Evolutionary conservation across 306 rosid species (phyloP).

Genomic region (Dryas alaskensis): DNA sequence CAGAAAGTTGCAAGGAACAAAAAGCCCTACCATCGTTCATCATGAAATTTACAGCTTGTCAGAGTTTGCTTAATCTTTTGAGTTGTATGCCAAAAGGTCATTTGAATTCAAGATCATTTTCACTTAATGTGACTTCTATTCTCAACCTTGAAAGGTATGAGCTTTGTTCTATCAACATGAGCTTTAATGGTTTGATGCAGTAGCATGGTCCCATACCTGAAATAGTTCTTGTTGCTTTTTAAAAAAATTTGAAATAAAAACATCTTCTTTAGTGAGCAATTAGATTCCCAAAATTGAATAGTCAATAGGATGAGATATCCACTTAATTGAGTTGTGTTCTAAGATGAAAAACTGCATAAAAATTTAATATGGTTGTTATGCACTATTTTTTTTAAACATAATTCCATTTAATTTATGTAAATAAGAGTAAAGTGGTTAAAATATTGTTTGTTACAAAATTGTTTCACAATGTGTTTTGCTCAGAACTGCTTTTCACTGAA

Average conservation of each 20-base stretch:
- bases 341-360: neutral
- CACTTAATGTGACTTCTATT: slow-evolving; percentile 47
- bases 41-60: slow-evolving; percentile 49
- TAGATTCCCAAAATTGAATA: neutral
- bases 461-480: neutral
- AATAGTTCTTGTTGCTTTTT: slow-evolving; percentile 4
- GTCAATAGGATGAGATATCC: neutral
- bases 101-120: slow-evolving; percentile 48
- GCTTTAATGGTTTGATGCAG: slow-evolving; percentile 20
- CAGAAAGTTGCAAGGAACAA: slow-evolving; percentile 34
- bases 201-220: slow-evolving; percentile 13
- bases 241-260: neutral
- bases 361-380: neutral
- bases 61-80: slow-evolving; percentile 61
- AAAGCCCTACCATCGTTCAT: slow-evolving; percentile 23
- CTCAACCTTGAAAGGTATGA: slow-evolving; percentile 85
- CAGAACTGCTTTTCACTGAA: neutral
- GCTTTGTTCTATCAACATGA: slow-evolving; percentile 21
- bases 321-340: neutral
- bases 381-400: neutral
- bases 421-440: neutral
- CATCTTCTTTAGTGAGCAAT: neutral
- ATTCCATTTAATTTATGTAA: neutral
- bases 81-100: slow-evolving; percentile 51
- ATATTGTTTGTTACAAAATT: neutral